Percentiles rank a stretch among this genome's conserved stretches.
phyloP scores from a whole-genome alignment of 805 yeast species.

The Kuraishia cidri region DNA sequence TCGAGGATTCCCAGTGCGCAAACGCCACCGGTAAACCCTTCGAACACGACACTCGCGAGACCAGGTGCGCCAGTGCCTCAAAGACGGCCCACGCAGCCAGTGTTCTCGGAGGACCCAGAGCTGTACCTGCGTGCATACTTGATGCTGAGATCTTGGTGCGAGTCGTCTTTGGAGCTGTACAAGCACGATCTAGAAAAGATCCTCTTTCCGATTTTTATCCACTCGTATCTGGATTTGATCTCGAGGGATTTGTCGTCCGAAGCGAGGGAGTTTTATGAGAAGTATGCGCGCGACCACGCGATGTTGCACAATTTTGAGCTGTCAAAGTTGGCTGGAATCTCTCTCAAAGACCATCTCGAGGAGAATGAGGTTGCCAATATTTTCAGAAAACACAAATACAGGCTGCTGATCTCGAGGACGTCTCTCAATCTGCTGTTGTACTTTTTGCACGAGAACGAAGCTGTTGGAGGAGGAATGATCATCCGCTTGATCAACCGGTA shows the following conservation, averaged over 20 bases:
- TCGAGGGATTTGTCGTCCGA: conserved; percentile 47
- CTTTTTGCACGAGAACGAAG: conserved; percentile 86
- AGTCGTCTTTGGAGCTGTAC: conserved; percentile 83
- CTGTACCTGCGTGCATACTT: conserved; percentile 74
- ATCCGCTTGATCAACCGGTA: conserved; percentile 83
- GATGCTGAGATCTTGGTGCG: conserved; percentile 81
- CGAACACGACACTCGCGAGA: conserved; percentile 22
- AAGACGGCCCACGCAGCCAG: conserved; percentile 17
- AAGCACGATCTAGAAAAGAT: conserved; percentile 79
- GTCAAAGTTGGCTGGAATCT: conserved; percentile 60
- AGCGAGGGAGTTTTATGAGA: conserved; percentile 71
- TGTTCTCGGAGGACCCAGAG: conserved; percentile 49
- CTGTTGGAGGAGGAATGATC: conserved; percentile 82
- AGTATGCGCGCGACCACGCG: conserved; percentile 63
- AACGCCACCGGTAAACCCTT: conserved; percentile 38
- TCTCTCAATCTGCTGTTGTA: conserved; percentile 77
- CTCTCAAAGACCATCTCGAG: conserved; percentile 70
- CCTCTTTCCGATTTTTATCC: conserved; percentile 88
- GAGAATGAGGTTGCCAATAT: conserved; percentile 78
- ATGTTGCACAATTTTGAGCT: conserved; percentile 75
- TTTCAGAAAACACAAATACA: conserved; percentile 66
- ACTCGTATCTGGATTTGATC: conserved; percentile 74
- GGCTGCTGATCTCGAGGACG: conserved; percentile 70
- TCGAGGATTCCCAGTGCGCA: conserved; percentile 50
- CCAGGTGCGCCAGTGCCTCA: conserved; percentile 23